These are phyloP conservation scores for Eleusine indica DNA, from an alignment of 176 grass and related monocot species.

Conservation along the genomic window DNA sequence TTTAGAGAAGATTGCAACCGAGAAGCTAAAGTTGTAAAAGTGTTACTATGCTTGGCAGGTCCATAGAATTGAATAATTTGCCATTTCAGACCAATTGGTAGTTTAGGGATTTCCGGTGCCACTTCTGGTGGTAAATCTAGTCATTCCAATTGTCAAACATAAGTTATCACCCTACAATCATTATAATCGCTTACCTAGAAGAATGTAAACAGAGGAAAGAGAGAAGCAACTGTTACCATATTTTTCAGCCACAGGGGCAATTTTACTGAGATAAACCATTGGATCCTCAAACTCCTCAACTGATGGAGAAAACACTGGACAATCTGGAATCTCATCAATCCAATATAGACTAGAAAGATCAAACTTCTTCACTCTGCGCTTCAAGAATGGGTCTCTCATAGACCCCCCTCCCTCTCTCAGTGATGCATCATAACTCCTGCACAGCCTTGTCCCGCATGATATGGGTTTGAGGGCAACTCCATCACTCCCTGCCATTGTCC, in stretches of 20 bases:
- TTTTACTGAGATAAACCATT: slow-evolving; percentile 80
- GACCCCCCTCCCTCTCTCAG: slow-evolving; percentile 31
- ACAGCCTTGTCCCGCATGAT: slow-evolving; percentile 62
- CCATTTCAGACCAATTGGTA: slow-evolving; percentile 10
- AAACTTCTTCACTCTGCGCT: slow-evolving; percentile 78
- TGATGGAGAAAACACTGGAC: slow-evolving; percentile 85
- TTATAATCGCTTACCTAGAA: slow-evolving; percentile 3
- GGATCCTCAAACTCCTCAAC: slow-evolving; percentile 90
- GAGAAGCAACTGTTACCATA: slow-evolving; percentile 65
- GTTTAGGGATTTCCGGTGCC: background rate
- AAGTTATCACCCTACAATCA: background rate
- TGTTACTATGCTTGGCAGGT: background rate
- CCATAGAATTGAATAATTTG: slow-evolving; percentile 22
- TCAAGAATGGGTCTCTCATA: slow-evolving; percentile 63
- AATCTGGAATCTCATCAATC: slow-evolving; percentile 91
- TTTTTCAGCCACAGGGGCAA: slow-evolving; percentile 69
- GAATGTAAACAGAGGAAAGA: slow-evolving; percentile 24
- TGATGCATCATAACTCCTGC: slow-evolving; percentile 50
- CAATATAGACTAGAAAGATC: slow-evolving; percentile 87
- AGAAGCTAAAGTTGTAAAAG: slow-evolving; percentile 16
- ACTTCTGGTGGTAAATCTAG: background rate
- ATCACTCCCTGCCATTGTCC: slow-evolving; percentile 62
- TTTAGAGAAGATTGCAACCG: slow-evolving; percentile 10
- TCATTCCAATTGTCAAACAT: slow-evolving; percentile 18
- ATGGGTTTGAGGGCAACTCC: slow-evolving; percentile 58